These are phyloP conservation scores for Mucor irregularis DNA, from an alignment of 371 early-diverging fungal genomes.

Conservation along the genomic window DNA sequence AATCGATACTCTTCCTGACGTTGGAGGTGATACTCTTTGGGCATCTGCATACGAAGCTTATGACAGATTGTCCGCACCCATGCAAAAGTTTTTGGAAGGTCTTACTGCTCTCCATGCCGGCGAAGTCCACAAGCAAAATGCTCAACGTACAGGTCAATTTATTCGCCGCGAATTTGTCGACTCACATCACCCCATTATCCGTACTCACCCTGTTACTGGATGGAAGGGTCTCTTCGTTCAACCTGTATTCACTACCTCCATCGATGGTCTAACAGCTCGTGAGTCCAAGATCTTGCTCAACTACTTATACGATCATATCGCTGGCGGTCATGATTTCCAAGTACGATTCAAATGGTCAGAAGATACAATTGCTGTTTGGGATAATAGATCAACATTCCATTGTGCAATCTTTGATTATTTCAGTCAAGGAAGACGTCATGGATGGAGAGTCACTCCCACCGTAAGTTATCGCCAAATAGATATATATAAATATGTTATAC, in stretches of 20 bases:
- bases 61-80: slow-evolving; percentile 56
- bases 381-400: slow-evolving; percentile 55
- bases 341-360: slow-evolving; percentile 65
- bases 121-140: slow-evolving; percentile 36
- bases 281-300: slow-evolving; percentile 58
- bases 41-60: slow-evolving; percentile 60
- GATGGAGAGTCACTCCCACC: slow-evolving; percentile 41
- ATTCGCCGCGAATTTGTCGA: slow-evolving; percentile 48
- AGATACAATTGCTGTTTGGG: slow-evolving; percentile 66
- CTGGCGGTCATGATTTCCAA: slow-evolving; percentile 56
- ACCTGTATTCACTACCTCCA: slow-evolving; percentile 56
- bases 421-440: slow-evolving; percentile 28
- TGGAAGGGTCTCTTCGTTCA: slow-evolving; percentile 65
- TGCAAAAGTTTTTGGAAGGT: slow-evolving; percentile 57
- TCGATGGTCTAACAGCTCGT: slow-evolving; percentile 44
- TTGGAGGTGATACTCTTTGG: slow-evolving; percentile 68
- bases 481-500: neutral
- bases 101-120: slow-evolving; percentile 61
- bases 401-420: slow-evolving; percentile 28
- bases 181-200: slow-evolving; percentile 54
- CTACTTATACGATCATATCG: slow-evolving; percentile 33
- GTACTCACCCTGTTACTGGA: slow-evolving; percentile 71
- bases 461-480: neutral
- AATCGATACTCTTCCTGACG: slow-evolving; percentile 51
- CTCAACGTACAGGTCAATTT: slow-evolving; percentile 34